Conservation (phyloP, 768 basidiomycete species). For the Dendrothele bispora region DNA sequence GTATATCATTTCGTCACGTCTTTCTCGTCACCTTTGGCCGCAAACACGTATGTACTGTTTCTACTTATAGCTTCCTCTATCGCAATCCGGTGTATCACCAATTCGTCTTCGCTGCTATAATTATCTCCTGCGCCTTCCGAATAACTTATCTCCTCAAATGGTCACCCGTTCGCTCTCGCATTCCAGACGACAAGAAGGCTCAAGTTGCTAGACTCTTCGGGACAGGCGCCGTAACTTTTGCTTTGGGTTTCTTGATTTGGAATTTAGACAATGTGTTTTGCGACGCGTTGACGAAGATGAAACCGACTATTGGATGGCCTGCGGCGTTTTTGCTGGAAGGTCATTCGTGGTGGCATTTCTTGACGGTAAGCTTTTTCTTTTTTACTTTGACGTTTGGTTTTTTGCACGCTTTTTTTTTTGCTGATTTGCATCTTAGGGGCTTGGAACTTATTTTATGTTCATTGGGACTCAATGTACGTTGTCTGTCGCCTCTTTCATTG, state of each 20-base stretch:
- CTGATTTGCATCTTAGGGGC: slow-evolving; percentile 31
- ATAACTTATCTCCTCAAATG: slow-evolving; percentile 51
- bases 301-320: slow-evolving; percentile 61
- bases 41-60: neutral
- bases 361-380: slow-evolving; percentile 45
- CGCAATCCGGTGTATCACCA: slow-evolving; percentile 84
- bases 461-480: slow-evolving; percentile 52
- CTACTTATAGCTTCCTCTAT: slow-evolving; percentile 49
- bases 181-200: slow-evolving; percentile 42
- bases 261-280: slow-evolving; percentile 84
- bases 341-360: slow-evolving; percentile 76
- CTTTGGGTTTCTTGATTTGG: slow-evolving; percentile 71
- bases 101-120: slow-evolving; percentile 62
- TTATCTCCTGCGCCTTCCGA: slow-evolving; percentile 49
- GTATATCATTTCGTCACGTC: slow-evolving; percentile 32
- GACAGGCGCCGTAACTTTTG: slow-evolving; percentile 56
- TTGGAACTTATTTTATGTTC: slow-evolving; percentile 52
- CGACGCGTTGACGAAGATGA: slow-evolving; percentile 53
- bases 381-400: neutral
- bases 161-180: slow-evolving; percentile 35
- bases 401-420: neutral
- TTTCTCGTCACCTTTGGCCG: neutral
- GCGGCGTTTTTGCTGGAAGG: slow-evolving; percentile 67
- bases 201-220: slow-evolving; percentile 46
- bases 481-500: neutral